Base-by-base conservation (phyloP, 1,284 basidiomycete genomes). In the Cutaneotrichosporon sp. region DNA sequence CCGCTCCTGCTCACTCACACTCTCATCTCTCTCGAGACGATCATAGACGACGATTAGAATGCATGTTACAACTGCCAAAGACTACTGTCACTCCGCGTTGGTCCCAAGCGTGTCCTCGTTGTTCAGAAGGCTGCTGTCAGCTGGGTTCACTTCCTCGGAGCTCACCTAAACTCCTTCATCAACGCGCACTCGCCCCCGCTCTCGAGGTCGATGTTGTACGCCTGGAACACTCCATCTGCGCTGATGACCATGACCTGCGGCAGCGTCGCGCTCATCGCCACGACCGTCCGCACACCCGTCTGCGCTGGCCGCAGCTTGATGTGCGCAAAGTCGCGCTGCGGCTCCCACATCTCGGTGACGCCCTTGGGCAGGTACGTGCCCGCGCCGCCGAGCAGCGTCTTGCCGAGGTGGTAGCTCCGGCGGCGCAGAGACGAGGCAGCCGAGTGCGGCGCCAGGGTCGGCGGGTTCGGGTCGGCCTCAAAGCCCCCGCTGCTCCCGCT, bases 161-260 rank as follows among this genome's bases (percentile, higher is more conserved):
- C 81, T 71, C 62, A 83, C 82, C 79, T 90, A 74, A 94, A 95
- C 78, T 95, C 93, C 81, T 97, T 97, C 84, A 92, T 89, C 69
- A 99, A 79, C 9, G 89, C 85, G 72, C 97, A 98, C 78, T 99
- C 95, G 4, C 95, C 97, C 11, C 97, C 97, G 57, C 90, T 89
- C 79, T 99, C 95, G 58, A 99, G 81, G 79, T 99, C 95, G 72
- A 99, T 95, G 72, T 86, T 91, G 79, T 99, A 99, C 9, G 89
- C 88, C 75, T 98, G 97, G 76, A 97, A 97, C 70, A 92, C 90
- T 0, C 95, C 95, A 67, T 98, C 94, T 0, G 91, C 91, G 0
- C 93, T 94, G 56, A 97, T 87, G 13, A 98, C 94, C 92, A 98
- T 97, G 6, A 98, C 91, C 67, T 98, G 93, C 0, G 95, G 95